These are phyloP conservation scores for Diatrype stigma DNA, from an alignment of 2,329 filamentous ascomycete species.

Conservation along the genomic window DNA sequence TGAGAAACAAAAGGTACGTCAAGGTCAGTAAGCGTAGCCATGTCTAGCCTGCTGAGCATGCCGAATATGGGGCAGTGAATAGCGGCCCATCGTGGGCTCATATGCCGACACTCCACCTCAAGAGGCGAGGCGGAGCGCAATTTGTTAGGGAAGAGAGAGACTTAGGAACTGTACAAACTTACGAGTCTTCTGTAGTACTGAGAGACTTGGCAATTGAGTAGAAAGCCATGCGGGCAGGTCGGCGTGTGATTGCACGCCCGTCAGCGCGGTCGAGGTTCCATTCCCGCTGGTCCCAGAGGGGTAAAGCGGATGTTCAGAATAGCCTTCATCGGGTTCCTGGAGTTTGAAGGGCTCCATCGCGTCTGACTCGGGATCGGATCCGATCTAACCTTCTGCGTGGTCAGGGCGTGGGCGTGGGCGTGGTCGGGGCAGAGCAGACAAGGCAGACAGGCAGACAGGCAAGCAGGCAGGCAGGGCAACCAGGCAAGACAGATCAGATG, in stretches of 20 bases:
- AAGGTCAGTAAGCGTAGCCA: neutral
- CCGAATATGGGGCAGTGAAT: neutral
- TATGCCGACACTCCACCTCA: too few relatives aligned
- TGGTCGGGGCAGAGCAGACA: neutral
- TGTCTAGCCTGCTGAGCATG: neutral
- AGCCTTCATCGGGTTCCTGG: constrained; percentile 74
- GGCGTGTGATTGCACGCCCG: constrained; percentile 33
- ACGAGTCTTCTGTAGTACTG: constrained; percentile 47
- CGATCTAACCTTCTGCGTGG: neutral
- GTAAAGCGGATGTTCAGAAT: constrained; percentile 70
- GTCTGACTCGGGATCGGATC: neutral
- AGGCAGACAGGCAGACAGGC: neutral
- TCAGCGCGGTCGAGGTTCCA: constrained; percentile 25
- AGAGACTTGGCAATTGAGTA: constrained; percentile 45
- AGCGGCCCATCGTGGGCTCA: too few relatives aligned
- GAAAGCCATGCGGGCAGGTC: constrained; percentile 48
- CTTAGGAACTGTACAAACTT: constrained; percentile 18
- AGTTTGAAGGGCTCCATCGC: constrained; percentile 44
- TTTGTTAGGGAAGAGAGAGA: constrained; percentile 2
- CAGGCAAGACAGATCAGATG: too few relatives aligned
- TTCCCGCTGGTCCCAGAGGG: constrained; percentile 31
- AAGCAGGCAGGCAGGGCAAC: neutral
- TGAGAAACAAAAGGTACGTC: constrained; percentile 33
- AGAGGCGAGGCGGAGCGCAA: neutral
- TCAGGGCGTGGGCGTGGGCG: neutral